Evolutionary conservation across 2,329 filamentous ascomycete species (phyloP).

Genomic region (Cladobotryum protrusum): DNA sequence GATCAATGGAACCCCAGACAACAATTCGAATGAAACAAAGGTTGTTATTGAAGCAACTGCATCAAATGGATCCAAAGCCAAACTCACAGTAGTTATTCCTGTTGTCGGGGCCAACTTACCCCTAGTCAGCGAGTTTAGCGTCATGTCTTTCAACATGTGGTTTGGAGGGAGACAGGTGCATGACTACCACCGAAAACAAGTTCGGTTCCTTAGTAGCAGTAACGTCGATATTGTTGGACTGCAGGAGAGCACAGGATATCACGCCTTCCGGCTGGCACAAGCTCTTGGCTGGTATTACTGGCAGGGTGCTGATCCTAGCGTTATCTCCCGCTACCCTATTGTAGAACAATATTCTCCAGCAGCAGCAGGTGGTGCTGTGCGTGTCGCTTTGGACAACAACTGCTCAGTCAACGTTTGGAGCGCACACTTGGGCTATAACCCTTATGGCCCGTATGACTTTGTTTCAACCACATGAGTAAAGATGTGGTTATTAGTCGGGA

Average conservation of each 20-base stretch:
- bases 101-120: slow-evolving; percentile 19
- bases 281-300: slow-evolving; percentile 35
- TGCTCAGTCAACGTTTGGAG: slow-evolving; percentile 30
- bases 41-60: slow-evolving; percentile 24
- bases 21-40: slow-evolving; percentile 12
- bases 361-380: slow-evolving; percentile 26
- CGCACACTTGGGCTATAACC: slow-evolving; percentile 30
- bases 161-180: slow-evolving; percentile 29
- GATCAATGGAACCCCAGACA: slow-evolving; percentile 30
- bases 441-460: slow-evolving; percentile 39
- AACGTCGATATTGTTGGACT: slow-evolving; percentile 32
- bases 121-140: slow-evolving; percentile 28
- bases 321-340: slow-evolving; percentile 36
- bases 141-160: slow-evolving; percentile 37
- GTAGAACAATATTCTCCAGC: slow-evolving; percentile 20
- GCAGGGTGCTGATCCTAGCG: slow-evolving; percentile 27
- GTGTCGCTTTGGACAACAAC: slow-evolving; percentile 26
- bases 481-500: slow-evolving; percentile 30
- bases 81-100: slow-evolving; percentile 27
- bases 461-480: slow-evolving; percentile 29
- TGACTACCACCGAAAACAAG: slow-evolving; percentile 33
- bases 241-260: slow-evolving; percentile 29
- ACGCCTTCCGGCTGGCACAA: slow-evolving; percentile 27
- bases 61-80: slow-evolving; percentile 19
- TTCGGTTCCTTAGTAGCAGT: slow-evolving; percentile 26